Conservation (phyloP, 257 asterid species). For the Nemophila menziesii region DNA sequence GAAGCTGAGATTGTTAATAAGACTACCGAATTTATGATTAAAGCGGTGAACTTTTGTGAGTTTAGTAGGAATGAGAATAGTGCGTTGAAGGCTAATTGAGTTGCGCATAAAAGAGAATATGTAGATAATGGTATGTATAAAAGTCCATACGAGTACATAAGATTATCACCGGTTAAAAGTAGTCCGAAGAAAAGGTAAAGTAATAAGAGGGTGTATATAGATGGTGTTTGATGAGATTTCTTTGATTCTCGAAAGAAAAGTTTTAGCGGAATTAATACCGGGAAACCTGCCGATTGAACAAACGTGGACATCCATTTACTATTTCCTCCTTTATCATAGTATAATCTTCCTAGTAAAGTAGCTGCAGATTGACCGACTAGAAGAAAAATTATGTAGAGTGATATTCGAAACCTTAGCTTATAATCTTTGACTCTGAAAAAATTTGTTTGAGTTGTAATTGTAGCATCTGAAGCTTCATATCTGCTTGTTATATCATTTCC, state of each 20-base stretch:
- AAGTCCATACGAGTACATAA: conserved; percentile 1
- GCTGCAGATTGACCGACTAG: background rate
- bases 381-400: background rate
- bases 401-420: background rate
- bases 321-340: background rate
- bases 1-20: conserved; percentile 1
- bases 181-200: conserved; percentile 1
- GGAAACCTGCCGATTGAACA: conserved; percentile 5
- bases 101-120: conserved; percentile 2
- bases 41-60: background rate
- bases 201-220: background rate
- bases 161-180: conserved; percentile 1
- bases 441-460: background rate
- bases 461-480: background rate
- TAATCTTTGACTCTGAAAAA: background rate
- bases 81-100: conserved; percentile 4
- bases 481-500: background rate
- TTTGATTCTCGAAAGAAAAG: background rate
- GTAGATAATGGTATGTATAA: conserved; percentile 1
- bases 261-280: background rate
- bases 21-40: background rate
- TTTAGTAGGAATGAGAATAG: background rate
- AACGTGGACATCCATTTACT: conserved; percentile 3
- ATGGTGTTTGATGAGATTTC: background rate
- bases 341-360: background rate